Conservation (phyloP, 371 early-diverging fungal species). For the Apophysomyces variabilis region DNA sequence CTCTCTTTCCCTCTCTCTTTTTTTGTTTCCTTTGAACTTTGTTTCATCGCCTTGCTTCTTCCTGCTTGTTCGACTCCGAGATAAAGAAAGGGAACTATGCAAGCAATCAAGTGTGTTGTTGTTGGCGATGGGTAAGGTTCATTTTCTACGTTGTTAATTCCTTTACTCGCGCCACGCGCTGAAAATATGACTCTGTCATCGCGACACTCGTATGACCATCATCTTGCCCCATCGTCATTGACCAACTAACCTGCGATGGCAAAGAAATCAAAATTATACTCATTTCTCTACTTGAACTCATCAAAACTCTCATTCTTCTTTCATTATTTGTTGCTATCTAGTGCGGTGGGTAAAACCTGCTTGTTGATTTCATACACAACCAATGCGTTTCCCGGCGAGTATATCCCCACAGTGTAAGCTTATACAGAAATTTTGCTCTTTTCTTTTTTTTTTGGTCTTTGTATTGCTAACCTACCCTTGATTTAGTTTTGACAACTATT, state of each 20-base stretch:
- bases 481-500: slow-evolving; percentile 78
- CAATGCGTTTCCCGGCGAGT: slow-evolving; percentile 82
- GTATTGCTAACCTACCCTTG: neutral
- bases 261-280: neutral
- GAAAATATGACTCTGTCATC: neutral
- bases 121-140: slow-evolving; percentile 92
- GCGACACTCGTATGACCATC: slow-evolving; percentile 10
- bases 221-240: slow-evolving; percentile 3
- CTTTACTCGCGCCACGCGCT: slow-evolving; percentile 3
- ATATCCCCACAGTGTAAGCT: slow-evolving; percentile 75
- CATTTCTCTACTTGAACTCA: neutral
- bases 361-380: slow-evolving; percentile 78
- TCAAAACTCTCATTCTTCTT: neutral
- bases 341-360: slow-evolving; percentile 85
- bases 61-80: slow-evolving; percentile 1
- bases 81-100: slow-evolving; percentile 65
- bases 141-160: neutral
- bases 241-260: neutral
- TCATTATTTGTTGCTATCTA: slow-evolving; percentile 22
- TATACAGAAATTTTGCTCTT: neutral
- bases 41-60: slow-evolving; percentile 14
- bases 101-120: slow-evolving; percentile 98
- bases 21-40: slow-evolving; percentile 17
- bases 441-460: neutral
- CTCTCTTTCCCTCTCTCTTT: slow-evolving; percentile 11